Evolutionary conservation across 257 asterid genomes (phyloP), one percentile per base, ranked within the genome.

Genomic region (Primulina eburnea): DNA sequence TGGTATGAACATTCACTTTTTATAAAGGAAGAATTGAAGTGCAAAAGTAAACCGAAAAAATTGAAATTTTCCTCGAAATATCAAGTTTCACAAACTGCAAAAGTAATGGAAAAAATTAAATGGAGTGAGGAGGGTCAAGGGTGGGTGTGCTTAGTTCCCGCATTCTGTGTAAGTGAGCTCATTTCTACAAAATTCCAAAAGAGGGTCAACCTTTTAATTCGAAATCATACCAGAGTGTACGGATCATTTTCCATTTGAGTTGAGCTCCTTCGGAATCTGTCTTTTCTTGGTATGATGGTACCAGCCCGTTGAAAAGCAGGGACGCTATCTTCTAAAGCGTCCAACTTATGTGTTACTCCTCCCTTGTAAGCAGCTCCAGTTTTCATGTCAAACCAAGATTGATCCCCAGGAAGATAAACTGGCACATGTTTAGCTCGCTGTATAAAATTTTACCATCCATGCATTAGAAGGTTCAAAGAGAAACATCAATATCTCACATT

Each of bases 241-340:
- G 99, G 99, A 80, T 94, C 99, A 72, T 89, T 83, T 60, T 84
- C 88, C 99, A 94, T 94, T 83, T 94, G 99, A 11, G 91, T 87
- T 53, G 99, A 89, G 83, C 99, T 88, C 71, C 99, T 82, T 62
- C 99, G 87, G 38, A 84, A 82, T 70, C 99, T 84, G 70, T 94
- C 99, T 83, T 91, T 94, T 71, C 99, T 81, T 55, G 99, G 96
- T 47, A 94, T 76, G 77, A 94, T 91, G 67, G 97, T 89, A 76
- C 99, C 99, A 8, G 95, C 99, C 67, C 90, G 86, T 81, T 86
- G 96, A 78, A 94, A 94, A 79, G 97, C 56, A 60, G 99, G 99
- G 77, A 94, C 68, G 65, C 85, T 75, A 7, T 91, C 97, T 79
- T 91, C 96, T 59, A 78, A 81, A 62, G 73, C 95, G 79, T 82